These are phyloP conservation scores for Neohortaea acidophila DNA, from an alignment of 495 filamentous ascomycete species.

Conservation along the genomic window DNA sequence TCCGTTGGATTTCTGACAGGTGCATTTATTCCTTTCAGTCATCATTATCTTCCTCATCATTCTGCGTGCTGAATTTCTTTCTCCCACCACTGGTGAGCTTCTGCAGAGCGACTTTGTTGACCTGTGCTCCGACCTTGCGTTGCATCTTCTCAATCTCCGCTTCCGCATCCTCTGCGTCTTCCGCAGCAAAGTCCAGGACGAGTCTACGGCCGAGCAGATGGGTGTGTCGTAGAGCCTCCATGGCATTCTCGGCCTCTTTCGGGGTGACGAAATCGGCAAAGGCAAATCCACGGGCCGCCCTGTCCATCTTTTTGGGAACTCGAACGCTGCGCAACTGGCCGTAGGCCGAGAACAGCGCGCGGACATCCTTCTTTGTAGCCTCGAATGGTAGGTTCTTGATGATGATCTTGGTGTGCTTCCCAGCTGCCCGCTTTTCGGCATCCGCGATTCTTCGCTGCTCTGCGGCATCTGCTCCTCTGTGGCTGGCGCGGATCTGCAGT, in stretches of 20 bases:
- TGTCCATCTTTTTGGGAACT: conserved; percentile 87
- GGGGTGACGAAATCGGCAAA: conserved; percentile 92
- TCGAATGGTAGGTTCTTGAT: conserved; percentile 99
- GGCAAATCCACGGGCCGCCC: conserved; percentile 75
- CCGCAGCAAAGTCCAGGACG: conserved; percentile 77
- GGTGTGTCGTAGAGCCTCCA: conserved; percentile 78
- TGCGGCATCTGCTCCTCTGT: conserved; percentile 71
- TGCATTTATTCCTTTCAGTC: too few species aligned
- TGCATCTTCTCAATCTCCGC: conserved; percentile 93
- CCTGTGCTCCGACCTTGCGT: conserved; percentile 77
- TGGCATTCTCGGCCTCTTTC: conserved; percentile 83
- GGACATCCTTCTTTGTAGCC: conserved; percentile 79
- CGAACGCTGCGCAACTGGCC: conserved; percentile 84
- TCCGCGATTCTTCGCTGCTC: conserved; percentile 72
- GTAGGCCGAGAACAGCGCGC: conserved; percentile 69
- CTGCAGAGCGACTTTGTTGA: conserved; percentile 75
- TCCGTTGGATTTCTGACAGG: too few species aligned
- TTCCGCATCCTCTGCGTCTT: conserved; percentile 77
- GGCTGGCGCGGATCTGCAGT: conserved; percentile 65
- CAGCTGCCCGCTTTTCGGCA: conserved; percentile 55
- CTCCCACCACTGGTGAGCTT: conserved; percentile 66
- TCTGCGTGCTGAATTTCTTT: conserved; percentile 74
- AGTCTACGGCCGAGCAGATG: conserved; percentile 81
- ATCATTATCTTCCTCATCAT: conserved; percentile 44
- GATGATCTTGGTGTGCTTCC: conserved; percentile 74